Conservation (phyloP, 352 stramenopile species). For the Pythium periplocum region DNA sequence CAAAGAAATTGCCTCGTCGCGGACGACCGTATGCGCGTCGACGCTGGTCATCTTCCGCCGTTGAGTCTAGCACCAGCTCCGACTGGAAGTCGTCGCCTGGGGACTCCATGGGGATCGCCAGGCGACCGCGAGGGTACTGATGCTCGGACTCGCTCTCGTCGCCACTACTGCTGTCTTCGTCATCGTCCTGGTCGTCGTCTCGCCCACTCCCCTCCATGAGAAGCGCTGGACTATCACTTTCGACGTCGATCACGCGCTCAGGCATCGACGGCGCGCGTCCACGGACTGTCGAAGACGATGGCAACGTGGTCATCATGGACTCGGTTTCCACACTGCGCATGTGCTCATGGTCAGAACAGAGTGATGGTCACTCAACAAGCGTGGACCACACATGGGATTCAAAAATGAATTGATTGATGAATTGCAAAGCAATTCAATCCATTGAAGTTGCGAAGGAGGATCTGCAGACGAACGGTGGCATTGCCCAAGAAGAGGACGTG, state of each 20-base stretch:
- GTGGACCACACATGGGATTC: conserved; percentile 3
- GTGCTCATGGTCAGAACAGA: background rate
- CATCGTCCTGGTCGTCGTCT: conserved; percentile 8
- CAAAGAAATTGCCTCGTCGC: conserved; percentile 53
- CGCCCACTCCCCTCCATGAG: conserved; percentile 4
- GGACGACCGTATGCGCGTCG: conserved; percentile 21
- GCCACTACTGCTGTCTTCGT: conserved; percentile 12
- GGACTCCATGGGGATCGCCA: conserved; percentile 66
- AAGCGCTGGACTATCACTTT: conserved; percentile 14
- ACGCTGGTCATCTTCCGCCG: conserved; percentile 14
- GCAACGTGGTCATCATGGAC: no score
- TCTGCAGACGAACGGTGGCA: no score
- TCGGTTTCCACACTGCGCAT: no score
- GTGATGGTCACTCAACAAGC: conserved; percentile 7
- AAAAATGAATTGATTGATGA: conserved; percentile 3
- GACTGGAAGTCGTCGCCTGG: conserved; percentile 40
- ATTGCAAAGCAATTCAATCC: no score
- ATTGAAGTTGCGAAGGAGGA: no score
- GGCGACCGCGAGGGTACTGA: conserved; percentile 43
- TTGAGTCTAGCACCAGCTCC: conserved; percentile 16
- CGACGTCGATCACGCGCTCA: conserved; percentile 18
- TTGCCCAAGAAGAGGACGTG: background rate
- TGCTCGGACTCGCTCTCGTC: conserved; percentile 22
- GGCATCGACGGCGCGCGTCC: background rate
- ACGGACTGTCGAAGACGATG: no score